Evolutionary conservation across 345 rosid species (phyloP), one percentile per base, ranked within the genome.

Genomic region (Heritiera littoralis): DNA sequence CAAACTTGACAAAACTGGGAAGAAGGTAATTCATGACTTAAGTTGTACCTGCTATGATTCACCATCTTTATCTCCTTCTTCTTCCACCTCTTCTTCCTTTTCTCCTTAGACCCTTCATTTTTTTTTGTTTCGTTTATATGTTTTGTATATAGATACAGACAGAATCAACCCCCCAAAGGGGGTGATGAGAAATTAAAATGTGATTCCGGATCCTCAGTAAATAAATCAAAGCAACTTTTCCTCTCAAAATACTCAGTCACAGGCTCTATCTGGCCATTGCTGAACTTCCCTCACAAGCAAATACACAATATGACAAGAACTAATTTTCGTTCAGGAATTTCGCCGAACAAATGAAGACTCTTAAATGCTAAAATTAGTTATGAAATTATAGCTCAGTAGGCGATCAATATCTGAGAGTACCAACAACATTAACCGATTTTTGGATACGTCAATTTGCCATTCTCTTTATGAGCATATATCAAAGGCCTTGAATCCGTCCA

Each of bases 21-120:
- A 76, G 81, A 84, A 35, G 71, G 88, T 56, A 41, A 45, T 89
- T 77, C 96, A 92, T 73, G 88, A 89, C 2, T 80, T 79, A 0
- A 78, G 82, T 40, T 92, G 96, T 72, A 83, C 78, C 66, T 89
- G 96, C 82, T 75, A 76, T 66, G 83, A 74, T 35, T 81, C 90
- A 1, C 85, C 89, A 13, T 80, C 88, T 14, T 56, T 72, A 63
- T 86, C 93, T 73, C 78, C 84, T 23, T 79, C 85, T 43, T 81
- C 85, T n/a, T 80, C 86, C 30, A 75, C 82, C 28, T 80, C 88
- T 15, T 83, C 89, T 48, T 79, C 87, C 0, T 78, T 81, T 71
- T 86, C 89, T 46, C 67, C 87, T 68, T 66, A 72, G 49, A 40
- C 28, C 64, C 30, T 41, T 74, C 20, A 67, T 63, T 68, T 32